Conservation (phyloP, 495 filamentous ascomycete species). For the Corynascus novoguineensis region DNA sequence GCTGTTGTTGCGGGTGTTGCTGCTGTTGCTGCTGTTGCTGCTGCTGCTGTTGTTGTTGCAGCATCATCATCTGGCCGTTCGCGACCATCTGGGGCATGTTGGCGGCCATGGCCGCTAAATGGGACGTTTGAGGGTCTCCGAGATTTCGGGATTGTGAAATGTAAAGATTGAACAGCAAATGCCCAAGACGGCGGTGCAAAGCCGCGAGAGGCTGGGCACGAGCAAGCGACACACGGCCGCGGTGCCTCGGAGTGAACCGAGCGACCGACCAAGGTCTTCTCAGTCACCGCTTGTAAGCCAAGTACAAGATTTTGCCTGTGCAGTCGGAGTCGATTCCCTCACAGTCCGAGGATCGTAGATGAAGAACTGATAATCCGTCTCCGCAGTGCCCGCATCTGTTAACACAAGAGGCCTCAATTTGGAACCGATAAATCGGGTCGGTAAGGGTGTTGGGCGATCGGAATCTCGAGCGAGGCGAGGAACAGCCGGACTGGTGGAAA, state of each 20-base stretch:
- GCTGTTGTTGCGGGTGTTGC: conserved; percentile 22
- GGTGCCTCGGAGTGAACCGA: neutral
- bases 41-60: conserved; percentile 26
- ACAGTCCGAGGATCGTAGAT: too few relatives aligned
- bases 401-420: neutral
- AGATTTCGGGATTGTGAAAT: neutral
- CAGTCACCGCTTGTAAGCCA: neutral
- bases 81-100: conserved; percentile 43
- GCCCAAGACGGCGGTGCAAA: neutral
- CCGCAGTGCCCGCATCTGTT: conserved; percentile 3
- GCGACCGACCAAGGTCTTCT: neutral
- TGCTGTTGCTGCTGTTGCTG: conserved; percentile 29
- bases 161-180: neutral
- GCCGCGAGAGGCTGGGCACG: neutral
- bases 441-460: neutral
- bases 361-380: neutral
- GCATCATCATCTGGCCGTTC: conserved; percentile 33
- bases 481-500: neutral
- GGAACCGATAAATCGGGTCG: neutral
- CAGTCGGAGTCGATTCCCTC: neutral
- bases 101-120: conserved; percentile 44
- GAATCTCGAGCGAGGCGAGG: neutral
- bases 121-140: too few relatives aligned
- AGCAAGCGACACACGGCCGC: neutral
- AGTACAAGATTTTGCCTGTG: neutral